phyloP scores from a whole-genome alignment of 2,329 filamentous ascomycete genomes.

The Penicillium sp. region DNA sequence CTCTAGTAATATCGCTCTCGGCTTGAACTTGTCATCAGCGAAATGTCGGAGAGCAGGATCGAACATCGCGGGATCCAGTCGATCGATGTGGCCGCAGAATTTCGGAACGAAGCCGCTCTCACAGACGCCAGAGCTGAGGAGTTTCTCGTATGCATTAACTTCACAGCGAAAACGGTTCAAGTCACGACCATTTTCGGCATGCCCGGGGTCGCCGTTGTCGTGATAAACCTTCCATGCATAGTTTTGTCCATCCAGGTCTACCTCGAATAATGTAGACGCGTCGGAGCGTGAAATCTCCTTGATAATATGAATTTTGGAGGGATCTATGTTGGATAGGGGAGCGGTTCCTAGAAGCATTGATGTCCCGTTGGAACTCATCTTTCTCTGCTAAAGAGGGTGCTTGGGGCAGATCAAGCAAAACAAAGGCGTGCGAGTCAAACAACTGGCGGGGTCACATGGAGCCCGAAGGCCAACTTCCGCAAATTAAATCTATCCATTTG shows the following conservation, averaged over 20 bases:
- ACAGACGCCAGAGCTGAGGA: constrained; percentile 18
- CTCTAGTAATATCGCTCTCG: constrained; percentile 20
- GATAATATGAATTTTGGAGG: constrained; percentile 8
- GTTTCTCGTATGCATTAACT: constrained; percentile 22
- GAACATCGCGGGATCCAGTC: constrained; percentile 19
- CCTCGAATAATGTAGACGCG: constrained; percentile 18
- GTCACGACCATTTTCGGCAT: constrained; percentile 24
- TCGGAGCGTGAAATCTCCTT: constrained; percentile 9
- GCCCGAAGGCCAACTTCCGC: too few relatives aligned
- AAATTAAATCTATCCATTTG: too few relatives aligned
- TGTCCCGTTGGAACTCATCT: neutral
- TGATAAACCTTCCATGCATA: constrained; percentile 23
- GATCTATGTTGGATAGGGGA: neutral
- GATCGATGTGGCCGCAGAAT: constrained; percentile 26
- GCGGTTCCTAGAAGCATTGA: neutral
- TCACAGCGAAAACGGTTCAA: constrained; percentile 28
- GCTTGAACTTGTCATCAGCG: constrained; percentile 15
- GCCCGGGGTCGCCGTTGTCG: constrained; percentile 27
- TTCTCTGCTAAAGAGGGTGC: neutral
- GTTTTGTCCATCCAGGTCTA: constrained; percentile 15
- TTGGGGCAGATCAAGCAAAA: neutral
- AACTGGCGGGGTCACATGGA: too few relatives aligned
- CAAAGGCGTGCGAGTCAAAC: neutral
- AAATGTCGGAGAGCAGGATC: constrained; percentile 20
- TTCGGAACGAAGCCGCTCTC: constrained; percentile 21